These are phyloP conservation scores for Fusarium mexicanum DNA, from an alignment of 2,329 filamentous ascomycete species.

Conservation along the genomic window DNA sequence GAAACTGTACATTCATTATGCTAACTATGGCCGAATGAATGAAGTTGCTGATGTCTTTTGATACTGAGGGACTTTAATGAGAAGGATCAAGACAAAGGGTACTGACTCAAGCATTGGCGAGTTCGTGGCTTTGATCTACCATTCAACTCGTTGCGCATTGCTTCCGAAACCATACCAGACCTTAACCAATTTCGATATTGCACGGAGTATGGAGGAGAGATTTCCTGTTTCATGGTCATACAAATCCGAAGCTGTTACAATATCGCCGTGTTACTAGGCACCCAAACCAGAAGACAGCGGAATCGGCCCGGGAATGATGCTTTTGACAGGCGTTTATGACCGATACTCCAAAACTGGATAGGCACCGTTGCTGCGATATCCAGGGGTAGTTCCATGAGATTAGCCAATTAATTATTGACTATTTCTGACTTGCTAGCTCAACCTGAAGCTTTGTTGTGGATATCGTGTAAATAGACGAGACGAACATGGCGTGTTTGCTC, in stretches of 20 bases:
- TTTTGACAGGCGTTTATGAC: background rate
- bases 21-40: background rate
- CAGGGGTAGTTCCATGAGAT: constrained; percentile 8
- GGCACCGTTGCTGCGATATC: background rate
- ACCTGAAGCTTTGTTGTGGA: constrained; percentile 8
- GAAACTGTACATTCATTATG: background rate
- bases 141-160: background rate
- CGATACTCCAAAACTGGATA: background rate
- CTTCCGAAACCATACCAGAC: background rate
- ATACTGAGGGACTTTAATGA: background rate
- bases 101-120: background rate
- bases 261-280: background rate
- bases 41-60: background rate
- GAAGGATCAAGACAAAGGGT: background rate
- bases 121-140: background rate
- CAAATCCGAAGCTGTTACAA: background rate
- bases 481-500: constrained; percentile 6
- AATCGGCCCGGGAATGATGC: constrained; percentile 11
- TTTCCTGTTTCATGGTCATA: background rate
- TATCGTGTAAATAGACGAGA: background rate
- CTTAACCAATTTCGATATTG: background rate
- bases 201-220: background rate
- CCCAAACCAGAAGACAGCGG: background rate
- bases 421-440: background rate
- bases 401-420: background rate